phyloP scores from a whole-genome alignment of 768 basidiomycete species.

The Epithele typhae region DNA sequence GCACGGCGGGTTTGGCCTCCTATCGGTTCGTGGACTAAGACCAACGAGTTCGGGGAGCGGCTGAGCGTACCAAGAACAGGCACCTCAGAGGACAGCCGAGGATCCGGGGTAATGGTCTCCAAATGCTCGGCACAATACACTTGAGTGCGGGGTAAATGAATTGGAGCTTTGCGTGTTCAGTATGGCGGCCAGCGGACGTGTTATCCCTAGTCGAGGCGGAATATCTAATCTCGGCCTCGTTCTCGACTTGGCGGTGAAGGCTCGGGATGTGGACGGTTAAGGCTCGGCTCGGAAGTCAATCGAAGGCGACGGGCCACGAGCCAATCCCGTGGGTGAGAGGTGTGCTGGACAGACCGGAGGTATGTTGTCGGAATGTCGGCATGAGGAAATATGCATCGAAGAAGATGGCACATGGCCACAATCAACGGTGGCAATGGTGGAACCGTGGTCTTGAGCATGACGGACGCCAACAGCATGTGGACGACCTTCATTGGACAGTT shows the following conservation, averaged over 20 bases:
- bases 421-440: too few species aligned
- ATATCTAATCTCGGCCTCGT: too few species aligned
- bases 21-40: conserved; percentile 9
- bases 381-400: conserved; percentile 8
- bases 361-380: not conserved
- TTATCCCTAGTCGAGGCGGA: not conserved
- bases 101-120: conserved; percentile 23
- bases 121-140: conserved; percentile 26
- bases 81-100: conserved; percentile 7
- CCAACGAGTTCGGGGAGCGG: conserved; percentile 4
- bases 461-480: too few species aligned
- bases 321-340: conserved; percentile 7
- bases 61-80: conserved; percentile 7
- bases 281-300: conserved; percentile 19
- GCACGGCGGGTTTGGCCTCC: not conserved
- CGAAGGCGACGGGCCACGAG: conserved; percentile 1
- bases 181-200: not conserved
- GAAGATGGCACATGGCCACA: conserved; percentile 1
- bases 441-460: too few species aligned
- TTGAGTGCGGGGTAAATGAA: conserved; percentile 18
- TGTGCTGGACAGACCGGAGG: not conserved
- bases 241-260: conserved; percentile 19
- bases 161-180: too few species aligned
- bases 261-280: conserved; percentile 24
- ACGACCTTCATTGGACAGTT: too few species aligned